Base-by-base conservation (phyloP, 805 yeast genomes). In the Yarrowia sp. region DNA sequence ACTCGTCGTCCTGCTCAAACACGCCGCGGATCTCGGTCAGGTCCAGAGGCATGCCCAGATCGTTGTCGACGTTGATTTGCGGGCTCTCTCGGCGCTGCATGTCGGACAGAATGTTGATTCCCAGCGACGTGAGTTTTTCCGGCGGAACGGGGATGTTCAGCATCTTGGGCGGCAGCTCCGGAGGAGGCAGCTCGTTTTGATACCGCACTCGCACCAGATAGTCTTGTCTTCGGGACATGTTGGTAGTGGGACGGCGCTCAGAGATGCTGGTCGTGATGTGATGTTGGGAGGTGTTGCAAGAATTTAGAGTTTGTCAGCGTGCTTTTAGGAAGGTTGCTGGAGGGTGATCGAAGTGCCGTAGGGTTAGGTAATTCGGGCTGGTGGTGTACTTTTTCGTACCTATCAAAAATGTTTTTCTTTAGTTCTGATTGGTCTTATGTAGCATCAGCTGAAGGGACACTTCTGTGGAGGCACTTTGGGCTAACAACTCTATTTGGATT, bases 161-260 rank as follows among this genome's bases (percentile, higher is more conserved):
- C 62, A 92, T 80, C 72, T 88, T 90, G 29, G 99, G 97, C 47
- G 96, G 90, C 65, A 94, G 80, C 22, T 93, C 87, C 9, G 98
- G 98, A 1, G 97, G 92, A 6, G 99, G 99, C 22, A 94, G 78
- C 69, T 84, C 88, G 72, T 94, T 94, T 63, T 83, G 83, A 73
- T 91, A 93, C 70, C 96, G 82, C 61, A 88, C 83, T 67, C 87
- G 86, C 47, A 96, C 96, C 62, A 77, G 71, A 63, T 74, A 77
- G 65, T 77, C 80, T 65, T 76, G 78, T 29, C 77, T 63, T 51
- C 68, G 56, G 18, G 70, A 65, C 69, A 67, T 67, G 33, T 14
- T 63, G 16, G n/a, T 25, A 47, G 13, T 29, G 27, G 18, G 31
- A 14, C 12, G 25, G 19, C 14, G 9, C 14, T 14, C 14, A 22